Conservation (phyloP, 352 stramenopile genomes). For the Phytophthora fragariae region DNA sequence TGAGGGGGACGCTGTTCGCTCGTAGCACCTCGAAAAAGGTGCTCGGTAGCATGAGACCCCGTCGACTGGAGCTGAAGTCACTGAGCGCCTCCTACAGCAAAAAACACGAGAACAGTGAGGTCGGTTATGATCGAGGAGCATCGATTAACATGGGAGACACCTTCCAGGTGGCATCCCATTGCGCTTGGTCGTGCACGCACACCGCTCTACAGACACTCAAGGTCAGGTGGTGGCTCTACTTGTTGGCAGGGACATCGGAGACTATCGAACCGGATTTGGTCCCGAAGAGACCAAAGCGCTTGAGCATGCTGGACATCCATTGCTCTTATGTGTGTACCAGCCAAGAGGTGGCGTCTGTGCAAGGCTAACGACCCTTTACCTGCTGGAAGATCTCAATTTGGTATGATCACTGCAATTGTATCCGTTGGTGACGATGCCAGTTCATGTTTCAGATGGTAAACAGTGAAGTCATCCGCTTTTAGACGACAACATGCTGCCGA, state of each 20-base stretch:
- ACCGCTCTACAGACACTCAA: constrained; percentile 29
- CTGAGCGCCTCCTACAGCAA: constrained; percentile 39
- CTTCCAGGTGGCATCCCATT: constrained; percentile 51
- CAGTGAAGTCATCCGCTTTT: constrained; percentile 14
- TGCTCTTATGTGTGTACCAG: neutral
- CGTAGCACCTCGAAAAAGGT: constrained; percentile 61
- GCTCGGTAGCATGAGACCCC: constrained; percentile 47
- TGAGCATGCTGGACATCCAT: constrained; percentile 18
- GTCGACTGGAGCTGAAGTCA: constrained; percentile 37
- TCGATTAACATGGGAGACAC: constrained; percentile 8
- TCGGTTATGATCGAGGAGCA: neutral
- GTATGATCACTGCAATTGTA: neutral
- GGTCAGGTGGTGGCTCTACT: neutral
- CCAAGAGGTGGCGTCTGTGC: neutral
- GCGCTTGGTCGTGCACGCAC: constrained; percentile 48
- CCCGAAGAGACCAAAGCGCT: constrained; percentile 29
- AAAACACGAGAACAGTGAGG: neutral
- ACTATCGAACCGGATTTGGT: constrained; percentile 39
- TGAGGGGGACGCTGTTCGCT: constrained; percentile 53
- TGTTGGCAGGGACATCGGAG: neutral
- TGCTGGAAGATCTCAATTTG: constrained; percentile 18
- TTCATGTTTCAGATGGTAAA: neutral
- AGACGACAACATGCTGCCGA: neutral
- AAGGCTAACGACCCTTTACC: constrained; percentile 9
- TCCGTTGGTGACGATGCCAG: neutral